These are phyloP conservation scores for Apiotrichum mycotoxinovorans DNA, from an alignment of 1,284 basidiomycete genomes.

Conservation along the genomic window DNA sequence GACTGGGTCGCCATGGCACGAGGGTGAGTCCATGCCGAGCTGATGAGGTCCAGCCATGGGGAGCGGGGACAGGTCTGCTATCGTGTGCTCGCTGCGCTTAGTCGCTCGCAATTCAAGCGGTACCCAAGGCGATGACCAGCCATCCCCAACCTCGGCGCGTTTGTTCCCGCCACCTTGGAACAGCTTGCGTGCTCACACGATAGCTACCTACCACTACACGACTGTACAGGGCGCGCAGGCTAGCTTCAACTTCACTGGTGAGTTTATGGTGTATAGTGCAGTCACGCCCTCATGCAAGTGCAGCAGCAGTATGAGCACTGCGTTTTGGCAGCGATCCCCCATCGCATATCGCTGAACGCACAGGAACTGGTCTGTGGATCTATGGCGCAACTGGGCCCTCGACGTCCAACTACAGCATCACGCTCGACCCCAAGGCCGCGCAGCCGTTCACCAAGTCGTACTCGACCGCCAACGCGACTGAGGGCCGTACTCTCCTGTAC, in stretches of 20 bases:
- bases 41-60: too few relatives aligned
- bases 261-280: background rate
- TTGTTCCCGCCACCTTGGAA: background rate
- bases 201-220: constrained; percentile 46
- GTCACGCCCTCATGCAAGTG: background rate
- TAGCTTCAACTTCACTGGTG: constrained; percentile 41
- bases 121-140: too few relatives aligned
- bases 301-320: too few relatives aligned
- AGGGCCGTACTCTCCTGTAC: constrained; percentile 33
- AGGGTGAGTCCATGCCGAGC: constrained; percentile 30
- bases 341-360: too few relatives aligned
- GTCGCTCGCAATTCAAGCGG: too few relatives aligned
- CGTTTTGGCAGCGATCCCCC: too few relatives aligned
- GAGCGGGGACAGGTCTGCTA: too few relatives aligned
- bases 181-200: constrained; percentile 14
- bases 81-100: too few relatives aligned
- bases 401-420: constrained; percentile 34
- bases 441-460: constrained; percentile 15
- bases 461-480: constrained; percentile 17
- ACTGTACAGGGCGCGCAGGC: constrained; percentile 27
- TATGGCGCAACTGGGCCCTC: constrained; percentile 31
- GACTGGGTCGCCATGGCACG: constrained; percentile 43
- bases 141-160: too few relatives aligned
- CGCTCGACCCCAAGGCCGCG: constrained; percentile 30
- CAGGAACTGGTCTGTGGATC: constrained; percentile 30